These are phyloP conservation scores for Pseudogymnoascus sp. DNA, from an alignment of 2,329 filamentous ascomycete genomes.

Conservation along the genomic window DNA sequence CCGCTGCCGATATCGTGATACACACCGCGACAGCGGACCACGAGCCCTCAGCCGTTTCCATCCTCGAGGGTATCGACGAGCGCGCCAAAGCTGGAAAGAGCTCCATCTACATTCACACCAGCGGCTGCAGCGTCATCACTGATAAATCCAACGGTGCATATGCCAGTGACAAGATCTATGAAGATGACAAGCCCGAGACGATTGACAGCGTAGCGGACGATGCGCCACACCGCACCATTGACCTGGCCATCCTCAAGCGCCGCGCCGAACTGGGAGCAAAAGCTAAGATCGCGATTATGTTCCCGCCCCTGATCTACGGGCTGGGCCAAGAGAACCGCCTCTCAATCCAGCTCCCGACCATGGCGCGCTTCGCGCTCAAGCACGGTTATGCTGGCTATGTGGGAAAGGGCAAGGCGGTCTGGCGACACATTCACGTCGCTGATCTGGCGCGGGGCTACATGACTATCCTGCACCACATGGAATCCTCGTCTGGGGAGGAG, in stretches of 20 bases:
- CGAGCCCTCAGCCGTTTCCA: constrained; percentile 36
- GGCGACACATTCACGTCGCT: constrained; percentile 38
- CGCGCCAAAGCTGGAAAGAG: constrained; percentile 30
- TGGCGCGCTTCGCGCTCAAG: constrained; percentile 37
- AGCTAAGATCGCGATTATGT: constrained; percentile 40
- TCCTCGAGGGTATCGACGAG: constrained; percentile 36
- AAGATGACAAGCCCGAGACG: constrained; percentile 33
- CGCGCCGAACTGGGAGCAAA: constrained; percentile 31
- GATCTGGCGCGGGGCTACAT: constrained; percentile 41
- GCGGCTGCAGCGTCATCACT: constrained; percentile 35
- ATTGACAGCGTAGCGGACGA: constrained; percentile 35
- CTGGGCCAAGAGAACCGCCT: constrained; percentile 34
- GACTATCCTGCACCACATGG: constrained; percentile 38
- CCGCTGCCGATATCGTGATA: constrained; percentile 36
- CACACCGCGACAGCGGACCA: constrained; percentile 44
- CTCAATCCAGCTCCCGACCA: constrained; percentile 40
- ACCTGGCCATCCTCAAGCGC: constrained; percentile 36
- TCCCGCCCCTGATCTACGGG: constrained; percentile 42
- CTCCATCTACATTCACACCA: constrained; percentile 43
- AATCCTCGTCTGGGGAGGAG: constrained; percentile 26
- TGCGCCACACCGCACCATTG: constrained; percentile 38
- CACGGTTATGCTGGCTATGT: constrained; percentile 31
- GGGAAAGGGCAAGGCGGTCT: constrained; percentile 35
- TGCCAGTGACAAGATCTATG: constrained; percentile 34
- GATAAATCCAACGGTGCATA: constrained; percentile 31